Percentiles rank a stretch among this genome's conserved stretches.
Conservation (phyloP, 495 filamentous ascomycete species). For the Talaromyces stipitatus region DNA sequence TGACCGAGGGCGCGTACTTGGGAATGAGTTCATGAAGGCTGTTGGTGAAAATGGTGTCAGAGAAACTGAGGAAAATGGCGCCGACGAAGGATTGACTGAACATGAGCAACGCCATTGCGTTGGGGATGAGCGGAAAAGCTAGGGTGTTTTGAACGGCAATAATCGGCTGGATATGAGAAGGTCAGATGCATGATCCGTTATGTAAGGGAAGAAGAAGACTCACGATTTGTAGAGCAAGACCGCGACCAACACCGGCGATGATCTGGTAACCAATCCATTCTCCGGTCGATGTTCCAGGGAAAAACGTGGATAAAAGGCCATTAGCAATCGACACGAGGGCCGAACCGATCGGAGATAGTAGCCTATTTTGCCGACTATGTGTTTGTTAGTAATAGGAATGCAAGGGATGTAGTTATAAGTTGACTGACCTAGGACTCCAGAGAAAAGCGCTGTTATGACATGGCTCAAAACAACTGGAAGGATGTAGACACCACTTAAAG, state of each 20-base stretch:
- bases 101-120: slow-evolving; percentile 51
- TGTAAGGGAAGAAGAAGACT: background rate
- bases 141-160: slow-evolving; percentile 60
- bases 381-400: background rate
- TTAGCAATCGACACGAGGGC: slow-evolving; percentile 50
- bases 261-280: slow-evolving; percentile 68
- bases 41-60: slow-evolving; percentile 62
- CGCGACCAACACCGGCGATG: slow-evolving; percentile 53
- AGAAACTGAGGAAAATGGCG: slow-evolving; percentile 56
- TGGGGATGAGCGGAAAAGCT: slow-evolving; percentile 45
- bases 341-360: slow-evolving; percentile 54
- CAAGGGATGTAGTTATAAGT: slow-evolving; percentile 20
- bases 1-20: slow-evolving; percentile 30
- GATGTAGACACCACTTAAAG: slow-evolving; percentile 58
- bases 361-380: slow-evolving; percentile 43
- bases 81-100: slow-evolving; percentile 57
- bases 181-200: background rate
- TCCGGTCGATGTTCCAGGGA: slow-evolving; percentile 28
- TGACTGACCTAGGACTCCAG: slow-evolving; percentile 36
- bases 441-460: slow-evolving; percentile 46
- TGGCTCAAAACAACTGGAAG: slow-evolving; percentile 55
- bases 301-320: slow-evolving; percentile 56
- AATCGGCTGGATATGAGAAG: slow-evolving; percentile 23
- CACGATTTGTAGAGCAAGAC: slow-evolving; percentile 10
- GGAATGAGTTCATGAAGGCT: slow-evolving; percentile 46